phyloP scores from a whole-genome alignment of 805 yeast genomes.

The Myxozyma neglecta region DNA sequence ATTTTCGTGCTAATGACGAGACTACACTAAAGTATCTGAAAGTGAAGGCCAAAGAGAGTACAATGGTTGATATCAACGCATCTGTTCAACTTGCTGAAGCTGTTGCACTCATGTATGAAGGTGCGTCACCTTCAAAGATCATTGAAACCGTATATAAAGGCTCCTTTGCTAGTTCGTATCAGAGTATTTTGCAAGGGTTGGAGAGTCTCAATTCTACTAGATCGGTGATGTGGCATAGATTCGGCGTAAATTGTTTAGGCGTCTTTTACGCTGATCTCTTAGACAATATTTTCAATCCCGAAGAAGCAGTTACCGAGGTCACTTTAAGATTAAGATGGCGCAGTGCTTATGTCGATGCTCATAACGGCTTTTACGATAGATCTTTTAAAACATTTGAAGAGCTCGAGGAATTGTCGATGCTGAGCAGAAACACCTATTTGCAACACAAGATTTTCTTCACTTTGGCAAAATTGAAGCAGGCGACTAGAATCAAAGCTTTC shows the following conservation, averaged over 20 bases:
- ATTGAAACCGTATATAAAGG: slow-evolving; percentile 22
- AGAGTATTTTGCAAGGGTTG: neutral
- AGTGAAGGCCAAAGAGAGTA: slow-evolving; percentile 51
- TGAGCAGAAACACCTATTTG: neutral
- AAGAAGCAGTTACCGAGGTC: slow-evolving; percentile 5
- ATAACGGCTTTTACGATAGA: neutral
- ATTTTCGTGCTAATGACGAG: slow-evolving; percentile 57
- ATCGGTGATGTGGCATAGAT: slow-evolving; percentile 15
- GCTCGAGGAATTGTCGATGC: neutral
- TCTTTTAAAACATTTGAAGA: neutral
- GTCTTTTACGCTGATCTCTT: slow-evolving; percentile 5
- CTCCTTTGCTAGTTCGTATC: neutral
- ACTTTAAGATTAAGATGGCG: slow-evolving; percentile 15
- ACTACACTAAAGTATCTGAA: slow-evolving; percentile 66
- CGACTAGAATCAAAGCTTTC: neutral
- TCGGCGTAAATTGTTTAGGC: slow-evolving; percentile 13
- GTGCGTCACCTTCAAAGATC: neutral
- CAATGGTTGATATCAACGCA: slow-evolving; percentile 40
- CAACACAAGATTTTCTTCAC: neutral
- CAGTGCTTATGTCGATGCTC: slow-evolving; percentile 6
- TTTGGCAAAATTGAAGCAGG: neutral
- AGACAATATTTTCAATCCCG: neutral
- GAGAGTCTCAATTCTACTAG: slow-evolving; percentile 18
- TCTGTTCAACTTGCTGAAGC: slow-evolving; percentile 69
- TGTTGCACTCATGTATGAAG: slow-evolving; percentile 32